Evolutionary conservation across 2,329 filamentous ascomycete genomes (phyloP), one percentile per base, ranked within the genome.

Genomic region (Colletotrichum sp.): DNA sequence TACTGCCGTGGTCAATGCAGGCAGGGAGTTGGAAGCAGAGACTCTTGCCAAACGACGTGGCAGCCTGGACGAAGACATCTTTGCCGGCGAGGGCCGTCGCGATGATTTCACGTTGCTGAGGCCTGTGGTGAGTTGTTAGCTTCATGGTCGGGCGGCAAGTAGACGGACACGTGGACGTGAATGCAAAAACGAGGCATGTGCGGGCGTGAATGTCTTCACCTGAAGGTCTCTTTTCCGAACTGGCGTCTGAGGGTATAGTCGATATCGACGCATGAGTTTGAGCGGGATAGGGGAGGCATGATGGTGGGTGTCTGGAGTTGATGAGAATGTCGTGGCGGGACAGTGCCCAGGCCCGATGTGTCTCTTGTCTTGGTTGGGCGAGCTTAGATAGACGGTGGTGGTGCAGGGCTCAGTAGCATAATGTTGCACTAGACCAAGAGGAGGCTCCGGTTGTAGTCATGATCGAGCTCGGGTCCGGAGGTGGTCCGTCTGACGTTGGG

Each of bases 31-130:
- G 96, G 82, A 96, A 98, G 86, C 96, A 98, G 69, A 98, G 85
- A 81, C 95, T 98, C 85, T 98, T 98, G 57, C 96, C 96, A 83
- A 98, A 98, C 12, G 94, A 95, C 5, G 95, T 96, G 71, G 95
- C 95, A 63, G 96, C 96, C 85, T 98, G 96, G 1, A 99, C 90
- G 82, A 98, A 98, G 59, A 99, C 94, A 93, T 99, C 96, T 78
- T 96, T 90, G 18, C 95, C 94, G 72, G 94, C 92, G 10, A 98
- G 89, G 4, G 95, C 95, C 9, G 95, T 94, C 74, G 90, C 89
- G 71, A 99, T 96, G 72, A 98, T 96, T 81, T 99, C 96, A 76
- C 95, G 92, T 82, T 98, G 96, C 49, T 95, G 88, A 13, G 96
- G 95, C 28, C 74, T 76, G 24, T 28, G n/a, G 8, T 63, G n/a